Evolutionary conservation across 495 filamentous ascomycete species (phyloP).

Genomic region (Viridothelium virens): DNA sequence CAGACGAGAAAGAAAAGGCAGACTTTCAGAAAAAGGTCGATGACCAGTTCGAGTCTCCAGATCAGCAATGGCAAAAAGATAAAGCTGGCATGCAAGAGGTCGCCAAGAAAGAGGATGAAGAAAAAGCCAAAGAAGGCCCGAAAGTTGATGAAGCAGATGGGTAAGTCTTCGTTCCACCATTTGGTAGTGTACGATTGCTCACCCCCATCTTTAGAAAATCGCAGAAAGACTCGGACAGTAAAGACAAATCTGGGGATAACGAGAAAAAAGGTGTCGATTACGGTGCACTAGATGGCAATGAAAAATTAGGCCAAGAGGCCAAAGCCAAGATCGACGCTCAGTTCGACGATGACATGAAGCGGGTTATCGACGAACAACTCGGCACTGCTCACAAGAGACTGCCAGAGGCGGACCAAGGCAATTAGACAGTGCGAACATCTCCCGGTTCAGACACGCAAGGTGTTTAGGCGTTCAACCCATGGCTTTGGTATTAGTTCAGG

Average conservation of each 20-base stretch:
- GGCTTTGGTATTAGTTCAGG: neutral
- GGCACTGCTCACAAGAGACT: conserved; percentile 6
- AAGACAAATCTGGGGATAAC: neutral
- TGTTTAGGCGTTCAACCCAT: neutral
- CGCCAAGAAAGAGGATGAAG: conserved; percentile 52
- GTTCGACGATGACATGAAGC: conserved; percentile 7
- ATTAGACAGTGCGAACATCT: neutral
- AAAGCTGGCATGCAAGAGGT: conserved; percentile 65
- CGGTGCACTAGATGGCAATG: neutral
- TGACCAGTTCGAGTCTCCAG: conserved; percentile 51
- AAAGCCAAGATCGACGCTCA: conserved; percentile 1
- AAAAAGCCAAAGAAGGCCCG: conserved; percentile 39
- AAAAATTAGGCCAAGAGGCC: neutral
- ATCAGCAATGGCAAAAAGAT: conserved; percentile 68
- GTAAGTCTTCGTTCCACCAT: neutral
- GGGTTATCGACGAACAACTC: conserved; percentile 3
- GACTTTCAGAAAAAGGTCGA: conserved; percentile 62
- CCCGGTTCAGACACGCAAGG: neutral
- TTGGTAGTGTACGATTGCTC: neutral
- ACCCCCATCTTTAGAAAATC: neutral
- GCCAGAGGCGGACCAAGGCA: neutral
- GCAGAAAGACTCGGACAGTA: neutral
- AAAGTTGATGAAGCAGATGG: neutral
- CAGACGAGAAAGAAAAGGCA: conserved; percentile 58
- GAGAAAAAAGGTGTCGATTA: conserved; percentile 2